Evolutionary conservation across 305 asterid genomes (phyloP).

Genomic region (Fraxinus greggii): DNA sequence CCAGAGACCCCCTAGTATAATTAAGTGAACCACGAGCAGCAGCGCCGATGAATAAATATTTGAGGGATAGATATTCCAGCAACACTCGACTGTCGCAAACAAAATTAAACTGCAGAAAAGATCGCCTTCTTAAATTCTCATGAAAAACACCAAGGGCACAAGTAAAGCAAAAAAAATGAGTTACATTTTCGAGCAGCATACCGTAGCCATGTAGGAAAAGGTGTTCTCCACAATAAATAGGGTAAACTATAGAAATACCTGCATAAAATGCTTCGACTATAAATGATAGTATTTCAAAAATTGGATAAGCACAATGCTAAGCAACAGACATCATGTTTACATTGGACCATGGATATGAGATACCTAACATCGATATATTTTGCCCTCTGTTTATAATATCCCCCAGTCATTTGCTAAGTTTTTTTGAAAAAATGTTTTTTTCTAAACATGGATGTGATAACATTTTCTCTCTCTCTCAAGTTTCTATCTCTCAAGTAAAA

Average conservation of each 20-base stretch:
- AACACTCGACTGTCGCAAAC: conserved; percentile 55
- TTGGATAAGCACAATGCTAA: neutral
- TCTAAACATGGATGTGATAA: neutral
- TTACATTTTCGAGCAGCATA: conserved; percentile 23
- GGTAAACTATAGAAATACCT: conserved; percentile 91
- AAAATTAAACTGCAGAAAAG: conserved; percentile 51
- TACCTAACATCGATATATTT: neutral
- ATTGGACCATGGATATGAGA: neutral
- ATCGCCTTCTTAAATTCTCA: neutral
- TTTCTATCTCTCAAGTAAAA: neutral
- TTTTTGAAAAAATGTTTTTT: too few relatives aligned
- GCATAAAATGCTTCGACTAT: conserved; percentile 21
- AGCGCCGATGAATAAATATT: conserved; percentile 52
- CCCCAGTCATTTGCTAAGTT: neutral
- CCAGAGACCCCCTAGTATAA: conserved; percentile 66
- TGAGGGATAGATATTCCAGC: conserved; percentile 87
- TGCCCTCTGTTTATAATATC: neutral
- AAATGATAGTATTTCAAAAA: neutral
- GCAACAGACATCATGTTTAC: neutral
- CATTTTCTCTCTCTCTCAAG: neutral
- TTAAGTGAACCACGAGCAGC: conserved; percentile 57
- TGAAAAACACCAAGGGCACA: neutral
- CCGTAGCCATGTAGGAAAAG: conserved; percentile 73
- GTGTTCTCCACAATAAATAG: conserved; percentile 78
- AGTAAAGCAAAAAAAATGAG: neutral